These are phyloP conservation scores for Chloris gayana DNA, from an alignment of 176 grass and related monocot genomes.

Conservation along the genomic window DNA sequence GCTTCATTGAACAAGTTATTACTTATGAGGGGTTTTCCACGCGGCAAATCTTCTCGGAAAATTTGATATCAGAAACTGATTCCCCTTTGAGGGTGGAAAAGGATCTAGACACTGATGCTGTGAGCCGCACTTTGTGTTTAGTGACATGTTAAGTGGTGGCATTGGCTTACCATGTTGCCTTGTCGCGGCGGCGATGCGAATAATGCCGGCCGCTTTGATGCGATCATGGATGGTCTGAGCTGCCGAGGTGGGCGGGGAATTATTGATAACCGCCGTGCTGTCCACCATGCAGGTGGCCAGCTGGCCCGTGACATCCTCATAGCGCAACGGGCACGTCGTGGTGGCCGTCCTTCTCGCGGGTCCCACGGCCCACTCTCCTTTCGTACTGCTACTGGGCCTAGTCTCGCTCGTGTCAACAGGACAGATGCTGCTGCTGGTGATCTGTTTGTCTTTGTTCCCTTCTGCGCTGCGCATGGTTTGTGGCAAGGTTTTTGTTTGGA, in stretches of 20 bases:
- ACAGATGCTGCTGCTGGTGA: not conserved
- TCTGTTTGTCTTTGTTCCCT: not conserved
- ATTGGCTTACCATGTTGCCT: not conserved
- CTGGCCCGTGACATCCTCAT: not conserved
- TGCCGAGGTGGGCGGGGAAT: conserved; percentile 17
- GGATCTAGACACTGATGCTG: not conserved
- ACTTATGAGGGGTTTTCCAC: not conserved
- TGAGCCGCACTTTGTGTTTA: not conserved
- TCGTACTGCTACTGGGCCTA: not conserved
- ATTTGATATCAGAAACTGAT: not conserved
- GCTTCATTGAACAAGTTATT: not conserved
- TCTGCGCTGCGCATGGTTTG: not conserved
- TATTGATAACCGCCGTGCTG: conserved; percentile 21
- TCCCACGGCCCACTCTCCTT: not conserved
- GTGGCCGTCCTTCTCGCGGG: conserved; percentile 7
- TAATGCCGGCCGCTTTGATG: not conserved
- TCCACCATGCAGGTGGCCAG: conserved; percentile 31
- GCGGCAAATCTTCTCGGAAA: not conserved
- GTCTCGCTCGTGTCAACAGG: not conserved
- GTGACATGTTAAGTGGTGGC: not conserved
- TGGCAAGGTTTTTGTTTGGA: not conserved
- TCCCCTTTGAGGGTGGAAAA: not conserved
- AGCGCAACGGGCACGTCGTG: not conserved
- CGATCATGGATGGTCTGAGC: not conserved
- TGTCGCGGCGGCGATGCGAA: conserved; percentile 16